phyloP scores from a whole-genome alignment of 345 rosid species.

The Bruguiera sexangula region DNA sequence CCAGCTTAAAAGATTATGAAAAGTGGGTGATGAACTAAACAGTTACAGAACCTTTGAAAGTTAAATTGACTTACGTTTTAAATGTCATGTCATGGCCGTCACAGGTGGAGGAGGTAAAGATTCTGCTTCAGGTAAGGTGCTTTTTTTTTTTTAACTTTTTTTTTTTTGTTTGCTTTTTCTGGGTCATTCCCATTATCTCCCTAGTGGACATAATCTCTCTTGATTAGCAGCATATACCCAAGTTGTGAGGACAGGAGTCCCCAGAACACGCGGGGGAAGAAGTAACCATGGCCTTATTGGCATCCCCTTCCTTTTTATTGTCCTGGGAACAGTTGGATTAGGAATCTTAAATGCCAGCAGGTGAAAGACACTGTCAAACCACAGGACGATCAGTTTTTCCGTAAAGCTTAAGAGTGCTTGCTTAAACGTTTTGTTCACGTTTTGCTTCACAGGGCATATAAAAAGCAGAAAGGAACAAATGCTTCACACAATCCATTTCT shows the following conservation, averaged over 20 bases:
- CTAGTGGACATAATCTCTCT: slow-evolving; percentile 3
- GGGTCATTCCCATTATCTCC: background rate
- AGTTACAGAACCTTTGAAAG: slow-evolving; percentile 1
- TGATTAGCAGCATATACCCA: slow-evolving; percentile 43
- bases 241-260: slow-evolving; percentile 71
- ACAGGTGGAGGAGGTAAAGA: slow-evolving; percentile 46
- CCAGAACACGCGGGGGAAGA: slow-evolving; percentile 47
- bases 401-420: background rate
- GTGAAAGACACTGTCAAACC: slow-evolving; percentile 27
- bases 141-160: background rate
- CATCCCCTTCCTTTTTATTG: slow-evolving; percentile 58
- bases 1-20: slow-evolving; percentile 11
- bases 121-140: slow-evolving; percentile 39
- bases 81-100: slow-evolving; percentile 13
- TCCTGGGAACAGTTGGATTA: slow-evolving; percentile 64
- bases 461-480: slow-evolving; percentile 53
- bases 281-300: slow-evolving; percentile 50
- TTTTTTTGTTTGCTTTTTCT: background rate
- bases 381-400: background rate
- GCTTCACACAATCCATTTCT: slow-evolving; percentile 92
- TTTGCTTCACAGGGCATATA: slow-evolving; percentile 61
- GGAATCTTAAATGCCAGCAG: slow-evolving; percentile 70
- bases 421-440: background rate
- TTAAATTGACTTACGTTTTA: slow-evolving; percentile 17
- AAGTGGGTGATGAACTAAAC: slow-evolving; percentile 1